Percentiles rank a stretch among this genome's conserved stretches.
Conservation (phyloP, 179 eudicot species). For the Beta lomatogona region DNA sequence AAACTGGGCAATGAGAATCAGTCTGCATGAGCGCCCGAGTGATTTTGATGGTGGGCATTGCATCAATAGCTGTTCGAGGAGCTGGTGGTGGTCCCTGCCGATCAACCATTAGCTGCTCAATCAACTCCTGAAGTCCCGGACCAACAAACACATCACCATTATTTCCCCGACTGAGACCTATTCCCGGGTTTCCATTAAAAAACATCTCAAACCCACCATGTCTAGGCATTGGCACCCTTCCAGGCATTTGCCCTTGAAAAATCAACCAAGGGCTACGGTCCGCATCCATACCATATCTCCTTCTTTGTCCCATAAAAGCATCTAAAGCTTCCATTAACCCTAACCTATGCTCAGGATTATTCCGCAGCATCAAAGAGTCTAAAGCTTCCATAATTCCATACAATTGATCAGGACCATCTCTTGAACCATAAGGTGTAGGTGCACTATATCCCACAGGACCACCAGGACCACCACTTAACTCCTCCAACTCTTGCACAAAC, state of each 20-base stretch:
- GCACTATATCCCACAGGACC: not conserved
- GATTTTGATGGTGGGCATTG: slow-evolving; percentile 62
- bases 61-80: slow-evolving; percentile 60
- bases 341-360: slow-evolving; percentile 50
- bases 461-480: slow-evolving; percentile 32
- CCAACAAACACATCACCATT: slow-evolving; percentile 84
- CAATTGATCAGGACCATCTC: slow-evolving; percentile 44
- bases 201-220: slow-evolving; percentile 60
- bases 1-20: slow-evolving; percentile 62
- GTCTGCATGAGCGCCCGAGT: slow-evolving; percentile 50
- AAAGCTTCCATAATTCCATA: slow-evolving; percentile 48
- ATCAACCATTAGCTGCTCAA: slow-evolving; percentile 63
- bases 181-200: slow-evolving; percentile 55
- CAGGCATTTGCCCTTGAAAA: slow-evolving; percentile 72
- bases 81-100: slow-evolving; percentile 66
- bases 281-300: slow-evolving; percentile 47
- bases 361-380: slow-evolving; percentile 40
- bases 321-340: slow-evolving; percentile 70
- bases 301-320: slow-evolving; percentile 60
- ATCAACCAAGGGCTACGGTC: slow-evolving; percentile 69
- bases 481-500: slow-evolving; percentile 74
- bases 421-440: slow-evolving; percentile 32
- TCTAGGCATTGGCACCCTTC: slow-evolving; percentile 44
- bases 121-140: slow-evolving; percentile 82
- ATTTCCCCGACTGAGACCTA: slow-evolving; percentile 63